Percentiles rank a stretch among this genome's conserved stretches.
Conservation (phyloP, 2,329 filamentous ascomycete species). For the Colletotrichum agaves region DNA sequence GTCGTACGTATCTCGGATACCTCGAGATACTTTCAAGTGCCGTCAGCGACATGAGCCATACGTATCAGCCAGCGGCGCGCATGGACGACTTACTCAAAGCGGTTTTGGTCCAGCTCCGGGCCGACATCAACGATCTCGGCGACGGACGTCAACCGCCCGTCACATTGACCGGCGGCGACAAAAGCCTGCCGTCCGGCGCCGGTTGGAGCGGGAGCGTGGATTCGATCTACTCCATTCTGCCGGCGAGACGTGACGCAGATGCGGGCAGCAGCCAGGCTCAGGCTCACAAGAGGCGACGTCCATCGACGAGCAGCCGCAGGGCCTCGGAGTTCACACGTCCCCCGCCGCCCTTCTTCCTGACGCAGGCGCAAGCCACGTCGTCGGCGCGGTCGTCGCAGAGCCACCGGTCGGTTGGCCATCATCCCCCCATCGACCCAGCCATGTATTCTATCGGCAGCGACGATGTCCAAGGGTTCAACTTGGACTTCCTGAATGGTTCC, state of each 20-base stretch:
- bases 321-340: conserved; percentile 47
- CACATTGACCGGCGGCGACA: background rate
- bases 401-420: conserved; percentile 30
- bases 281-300: conserved; percentile 46
- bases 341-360: conserved; percentile 43
- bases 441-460: conserved; percentile 43
- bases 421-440: conserved; percentile 41
- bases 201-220: conserved; percentile 24
- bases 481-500: conserved; percentile 44
- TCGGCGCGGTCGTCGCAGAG: conserved; percentile 37
- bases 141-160: background rate
- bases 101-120: conserved; percentile 60
- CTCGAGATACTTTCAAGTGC: conserved; percentile 63
- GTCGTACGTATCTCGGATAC: conserved; percentile 55
- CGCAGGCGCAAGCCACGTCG: conserved; percentile 37
- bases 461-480: conserved; percentile 38
- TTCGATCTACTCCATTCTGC: conserved; percentile 42
- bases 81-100: conserved; percentile 64
- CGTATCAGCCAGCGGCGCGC: conserved; percentile 63
- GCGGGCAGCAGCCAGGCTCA: conserved; percentile 41
- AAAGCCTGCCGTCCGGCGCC: conserved; percentile 5
- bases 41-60: conserved; percentile 62
- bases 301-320: conserved; percentile 41
- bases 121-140: conserved; percentile 35
- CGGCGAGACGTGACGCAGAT: conserved; percentile 47